Evolutionary conservation across 441 rosid genomes (phyloP).

Genomic region (Syzygium malaccense): DNA sequence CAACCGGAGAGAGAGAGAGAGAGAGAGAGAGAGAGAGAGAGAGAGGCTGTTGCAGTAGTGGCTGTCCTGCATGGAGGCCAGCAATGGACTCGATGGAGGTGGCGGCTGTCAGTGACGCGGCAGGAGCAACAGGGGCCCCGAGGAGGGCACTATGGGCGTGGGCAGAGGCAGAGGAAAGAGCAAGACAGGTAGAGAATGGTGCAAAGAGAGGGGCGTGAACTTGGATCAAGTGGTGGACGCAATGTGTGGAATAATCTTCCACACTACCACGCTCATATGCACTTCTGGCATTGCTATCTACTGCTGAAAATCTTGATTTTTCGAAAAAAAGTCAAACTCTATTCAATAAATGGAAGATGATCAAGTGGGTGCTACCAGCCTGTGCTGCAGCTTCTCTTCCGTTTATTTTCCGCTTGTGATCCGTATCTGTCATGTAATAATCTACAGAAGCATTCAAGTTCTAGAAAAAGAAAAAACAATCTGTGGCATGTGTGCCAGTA

Average conservation of each 20-base stretch:
- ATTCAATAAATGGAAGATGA: not conserved
- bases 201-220: not conserved
- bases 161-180: not conserved
- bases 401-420: not conserved
- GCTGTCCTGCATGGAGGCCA: not conserved
- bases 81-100: not conserved
- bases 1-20: no score
- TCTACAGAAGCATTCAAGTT: not conserved
- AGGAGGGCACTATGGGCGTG: not conserved
- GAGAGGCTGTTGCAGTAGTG: no score
- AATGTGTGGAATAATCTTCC: not conserved
- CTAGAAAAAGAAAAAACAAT: not conserved
- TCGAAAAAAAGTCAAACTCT: not conserved
- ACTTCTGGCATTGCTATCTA: not conserved
- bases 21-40: no score
- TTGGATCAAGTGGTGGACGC: not conserved
- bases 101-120: not conserved
- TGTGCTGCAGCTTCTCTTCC: not conserved
- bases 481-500: not conserved
- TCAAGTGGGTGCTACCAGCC: not conserved
- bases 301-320: not conserved
- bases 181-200: not conserved
- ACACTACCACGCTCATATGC: not conserved
- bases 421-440: not conserved
- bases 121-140: not conserved